These are phyloP conservation scores for Protomyces inundatus DNA, from an alignment of 1,139 yeast species.

Conservation along the genomic window DNA sequence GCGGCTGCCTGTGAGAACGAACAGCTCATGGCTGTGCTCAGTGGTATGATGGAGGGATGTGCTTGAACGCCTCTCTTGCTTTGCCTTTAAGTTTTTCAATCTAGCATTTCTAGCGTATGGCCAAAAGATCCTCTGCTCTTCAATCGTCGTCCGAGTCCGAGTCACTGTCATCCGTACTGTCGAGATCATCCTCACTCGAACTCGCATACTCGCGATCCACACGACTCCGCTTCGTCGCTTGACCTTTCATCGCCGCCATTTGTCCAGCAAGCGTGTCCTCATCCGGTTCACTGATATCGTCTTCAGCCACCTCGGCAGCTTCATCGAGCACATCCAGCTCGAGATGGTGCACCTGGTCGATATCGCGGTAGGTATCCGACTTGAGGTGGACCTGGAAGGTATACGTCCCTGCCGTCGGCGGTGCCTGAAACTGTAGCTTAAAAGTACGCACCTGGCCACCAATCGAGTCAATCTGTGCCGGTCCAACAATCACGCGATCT, in stretches of 20 bases:
- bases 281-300: conserved; percentile 22
- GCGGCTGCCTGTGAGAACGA: conserved; percentile 99
- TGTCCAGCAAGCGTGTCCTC: conserved; percentile 24
- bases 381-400: conserved; percentile 27
- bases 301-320: conserved; percentile 3
- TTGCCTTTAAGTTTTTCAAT: background rate
- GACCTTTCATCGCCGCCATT: conserved; percentile 17
- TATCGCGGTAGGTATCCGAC: conserved; percentile 29
- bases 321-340: conserved; percentile 26
- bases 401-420: conserved; percentile 27
- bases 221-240: background rate
- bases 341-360: conserved; percentile 19
- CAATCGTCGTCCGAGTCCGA: conserved; percentile 1
- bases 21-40: conserved; percentile 78
- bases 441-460: conserved; percentile 24
- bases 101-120: background rate
- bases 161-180: conserved; percentile 12
- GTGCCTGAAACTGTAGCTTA: conserved; percentile 28
- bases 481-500: conserved; percentile 29
- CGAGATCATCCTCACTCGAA: conserved; percentile 21
- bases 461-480: conserved; percentile 21
- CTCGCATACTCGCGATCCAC: conserved; percentile 11
- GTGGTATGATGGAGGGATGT: conserved; percentile 86
- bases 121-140: background rate
- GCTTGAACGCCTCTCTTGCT: background rate